A percentile compares a stretch with the other conserved stretches of the same genome.
phyloP scores from a whole-genome alignment of 106 monocot species.

The Amphibolis antarctica region DNA sequence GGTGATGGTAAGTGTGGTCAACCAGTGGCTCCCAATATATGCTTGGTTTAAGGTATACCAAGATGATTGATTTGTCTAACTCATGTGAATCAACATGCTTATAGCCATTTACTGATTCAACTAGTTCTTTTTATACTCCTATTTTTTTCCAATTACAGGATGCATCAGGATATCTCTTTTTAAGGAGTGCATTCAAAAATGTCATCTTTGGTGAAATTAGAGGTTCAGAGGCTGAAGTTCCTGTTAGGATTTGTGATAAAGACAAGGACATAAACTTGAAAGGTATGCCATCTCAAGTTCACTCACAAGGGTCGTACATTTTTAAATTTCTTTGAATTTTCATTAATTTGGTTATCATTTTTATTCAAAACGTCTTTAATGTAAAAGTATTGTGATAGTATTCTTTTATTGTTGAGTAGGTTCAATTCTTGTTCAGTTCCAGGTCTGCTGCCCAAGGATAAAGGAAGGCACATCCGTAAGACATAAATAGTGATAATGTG shows the following conservation, averaged over 20 bases:
- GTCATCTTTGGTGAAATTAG: constrained; percentile 58
- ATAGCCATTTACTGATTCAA: too few species aligned
- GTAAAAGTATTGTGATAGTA: too few species aligned
- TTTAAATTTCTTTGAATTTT: too few species aligned
- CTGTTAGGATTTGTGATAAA: constrained; percentile 8
- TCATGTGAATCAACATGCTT: too few species aligned
- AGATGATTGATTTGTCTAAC: too few species aligned
- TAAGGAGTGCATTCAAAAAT: constrained; percentile 72
- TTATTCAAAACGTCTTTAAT: too few species aligned
- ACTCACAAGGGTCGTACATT: too few species aligned
- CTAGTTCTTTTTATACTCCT: too few species aligned
- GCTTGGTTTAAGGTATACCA: too few species aligned
- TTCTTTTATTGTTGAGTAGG: constrained; percentile 18
- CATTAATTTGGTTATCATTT: too few species aligned
- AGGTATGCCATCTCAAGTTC: background rate
- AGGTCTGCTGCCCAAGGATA: constrained; percentile 44
- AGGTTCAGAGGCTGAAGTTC: constrained; percentile 24
- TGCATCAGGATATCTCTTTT: constrained; percentile 59
- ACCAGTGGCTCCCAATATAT: too few species aligned
- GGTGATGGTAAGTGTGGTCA: too few species aligned
- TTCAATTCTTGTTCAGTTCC: constrained; percentile 42
- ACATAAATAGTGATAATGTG: background rate
- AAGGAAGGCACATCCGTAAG: constrained; percentile 51
- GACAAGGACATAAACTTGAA: background rate
- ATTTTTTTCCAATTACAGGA: constrained; percentile 36